Evolutionary conservation across 352 stramenopile species (phyloP).

Genomic region (Globisporangium echinulatum): DNA sequence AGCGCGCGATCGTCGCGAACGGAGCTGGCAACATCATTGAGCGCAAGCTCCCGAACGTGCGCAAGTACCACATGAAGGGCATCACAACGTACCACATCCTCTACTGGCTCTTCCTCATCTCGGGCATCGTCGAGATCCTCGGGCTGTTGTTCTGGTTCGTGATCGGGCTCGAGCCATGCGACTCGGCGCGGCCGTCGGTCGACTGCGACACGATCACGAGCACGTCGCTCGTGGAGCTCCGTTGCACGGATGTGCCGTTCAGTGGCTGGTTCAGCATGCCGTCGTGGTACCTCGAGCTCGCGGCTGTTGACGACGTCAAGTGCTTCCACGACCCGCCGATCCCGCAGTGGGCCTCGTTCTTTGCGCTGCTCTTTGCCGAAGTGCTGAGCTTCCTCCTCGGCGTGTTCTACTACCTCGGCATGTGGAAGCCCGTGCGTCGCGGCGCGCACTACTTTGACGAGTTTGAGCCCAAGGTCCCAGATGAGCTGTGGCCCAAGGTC

Average conservation of each 20-base stretch:
- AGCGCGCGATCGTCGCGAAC: slow-evolving; percentile 62
- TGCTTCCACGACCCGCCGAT: slow-evolving; percentile 77
- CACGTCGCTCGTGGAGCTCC: slow-evolving; percentile 55
- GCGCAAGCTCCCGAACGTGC: slow-evolving; percentile 80
- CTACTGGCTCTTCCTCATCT: slow-evolving; percentile 75
- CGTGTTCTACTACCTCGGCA: slow-evolving; percentile 82
- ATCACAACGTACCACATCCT: slow-evolving; percentile 67
- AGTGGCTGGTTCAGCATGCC: slow-evolving; percentile 63
- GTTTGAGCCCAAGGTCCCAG: slow-evolving; percentile 75
- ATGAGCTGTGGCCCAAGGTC: slow-evolving; percentile 81
- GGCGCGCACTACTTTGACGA: slow-evolving; percentile 85
- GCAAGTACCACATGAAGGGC: slow-evolving; percentile 88
- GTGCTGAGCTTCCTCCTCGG: slow-evolving; percentile 64
- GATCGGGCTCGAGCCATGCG: slow-evolving; percentile 68
- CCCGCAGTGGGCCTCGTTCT: slow-evolving; percentile 78
- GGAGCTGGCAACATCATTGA: slow-evolving; percentile 83
- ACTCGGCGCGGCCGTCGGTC: slow-evolving; percentile 36
- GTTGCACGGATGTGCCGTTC: slow-evolving; percentile 40
- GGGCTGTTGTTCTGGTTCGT: slow-evolving; percentile 79
- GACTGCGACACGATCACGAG: slow-evolving; percentile 53
- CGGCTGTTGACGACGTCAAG: slow-evolving; percentile 61
- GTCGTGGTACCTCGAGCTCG: slow-evolving; percentile 69
- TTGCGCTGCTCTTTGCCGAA: slow-evolving; percentile 59
- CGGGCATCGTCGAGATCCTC: slow-evolving; percentile 62
- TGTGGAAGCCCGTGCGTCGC: slow-evolving; percentile 86